A percentile compares a stretch with the other conserved stretches of the same genome.
Conservation (phyloP, 2,329 filamentous ascomycete species). For the Colletotrichum liriopes region DNA sequence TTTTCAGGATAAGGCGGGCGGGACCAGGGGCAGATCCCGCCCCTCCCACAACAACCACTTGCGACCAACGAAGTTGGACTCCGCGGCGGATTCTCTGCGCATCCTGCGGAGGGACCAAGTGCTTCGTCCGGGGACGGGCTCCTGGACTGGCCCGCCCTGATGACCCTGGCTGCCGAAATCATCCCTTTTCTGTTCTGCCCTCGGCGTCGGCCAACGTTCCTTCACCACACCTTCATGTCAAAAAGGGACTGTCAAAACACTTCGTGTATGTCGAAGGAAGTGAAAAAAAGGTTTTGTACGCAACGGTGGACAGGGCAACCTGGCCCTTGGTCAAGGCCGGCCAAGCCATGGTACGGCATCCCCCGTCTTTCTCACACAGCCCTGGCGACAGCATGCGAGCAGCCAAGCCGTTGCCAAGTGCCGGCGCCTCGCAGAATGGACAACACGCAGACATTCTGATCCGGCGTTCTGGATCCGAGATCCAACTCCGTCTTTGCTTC, state of each 20-base stretch:
- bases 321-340: not conserved
- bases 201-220: not conserved
- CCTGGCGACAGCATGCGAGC: not conserved
- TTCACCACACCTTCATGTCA: constrained; percentile 17
- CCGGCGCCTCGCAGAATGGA: not conserved
- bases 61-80: not conserved
- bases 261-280: constrained; percentile 1
- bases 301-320: not conserved
- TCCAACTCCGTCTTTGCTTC: not conserved
- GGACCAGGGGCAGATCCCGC: not conserved
- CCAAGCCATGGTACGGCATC: not conserved
- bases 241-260: constrained; percentile 29
- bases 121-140: not conserved
- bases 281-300: not conserved
- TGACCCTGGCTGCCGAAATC: not conserved
- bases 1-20: not conserved
- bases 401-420: not conserved
- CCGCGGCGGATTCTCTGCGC: not conserved
- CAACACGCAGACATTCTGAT: not conserved
- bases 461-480: not conserved
- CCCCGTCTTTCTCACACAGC: not conserved
- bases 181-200: not conserved
- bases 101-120: not conserved
- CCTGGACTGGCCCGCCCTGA: not conserved
- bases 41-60: not conserved